Conservation (phyloP, 164 flowering plant species). For the Cinnamomum chago region DNA sequence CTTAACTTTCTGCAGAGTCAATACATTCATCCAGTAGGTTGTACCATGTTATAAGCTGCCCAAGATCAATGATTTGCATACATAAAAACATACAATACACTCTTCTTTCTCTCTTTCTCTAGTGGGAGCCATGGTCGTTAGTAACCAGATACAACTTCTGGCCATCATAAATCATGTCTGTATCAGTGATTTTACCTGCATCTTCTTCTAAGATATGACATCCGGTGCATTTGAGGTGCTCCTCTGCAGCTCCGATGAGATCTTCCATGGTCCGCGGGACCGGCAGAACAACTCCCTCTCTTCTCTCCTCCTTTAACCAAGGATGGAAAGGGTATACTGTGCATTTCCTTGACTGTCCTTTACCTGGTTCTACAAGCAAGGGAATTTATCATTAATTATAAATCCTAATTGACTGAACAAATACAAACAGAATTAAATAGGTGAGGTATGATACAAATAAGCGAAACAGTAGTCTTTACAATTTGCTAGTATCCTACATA, state of each 20-base stretch:
- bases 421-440: too few relatives aligned
- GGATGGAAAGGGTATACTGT: conserved; percentile 88
- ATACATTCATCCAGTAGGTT: too few relatives aligned
- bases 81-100: neutral
- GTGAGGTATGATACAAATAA: too few relatives aligned
- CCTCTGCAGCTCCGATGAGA: conserved; percentile 48
- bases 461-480: too few relatives aligned
- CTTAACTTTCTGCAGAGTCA: too few relatives aligned
- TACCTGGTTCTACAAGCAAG: neutral
- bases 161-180: conserved; percentile 59
- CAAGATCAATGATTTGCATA: neutral
- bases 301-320: conserved; percentile 51
- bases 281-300: conserved; percentile 65
- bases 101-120: neutral
- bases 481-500: too few relatives aligned
- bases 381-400: neutral
- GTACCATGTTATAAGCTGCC: neutral
- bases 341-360: conserved; percentile 52
- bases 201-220: conserved; percentile 66
- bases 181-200: conserved; percentile 70
- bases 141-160: conserved; percentile 62
- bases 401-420: too few relatives aligned
- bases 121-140: neutral
- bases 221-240: conserved; percentile 30
- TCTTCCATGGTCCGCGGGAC: conserved; percentile 58